A percentile compares a stretch with the other conserved stretches of the same genome.
Evolutionary conservation across 2,329 filamentous ascomycete genomes (phyloP).

Genomic region (Hypoxylon sp.): DNA sequence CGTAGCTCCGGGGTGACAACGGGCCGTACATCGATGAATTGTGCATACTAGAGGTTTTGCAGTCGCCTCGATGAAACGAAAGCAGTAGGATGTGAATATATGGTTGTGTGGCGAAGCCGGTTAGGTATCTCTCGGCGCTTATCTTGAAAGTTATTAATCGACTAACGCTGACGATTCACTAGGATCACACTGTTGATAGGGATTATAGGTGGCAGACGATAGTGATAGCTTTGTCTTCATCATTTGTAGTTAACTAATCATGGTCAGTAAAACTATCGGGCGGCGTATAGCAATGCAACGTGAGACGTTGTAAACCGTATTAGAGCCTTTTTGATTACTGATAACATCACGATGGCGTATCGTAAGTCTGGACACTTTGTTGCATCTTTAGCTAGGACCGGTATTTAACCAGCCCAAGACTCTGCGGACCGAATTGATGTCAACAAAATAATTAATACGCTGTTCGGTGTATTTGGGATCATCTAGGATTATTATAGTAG

Average conservation of each 20-base stretch:
- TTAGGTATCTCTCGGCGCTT: not conserved
- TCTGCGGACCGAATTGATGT: constrained; percentile 37
- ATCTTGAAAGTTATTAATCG: not conserved
- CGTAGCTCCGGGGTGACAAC: not conserved
- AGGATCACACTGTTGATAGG: not conserved
- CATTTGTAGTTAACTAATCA: not conserved
- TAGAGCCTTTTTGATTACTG: not conserved
- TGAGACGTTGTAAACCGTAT: constrained; percentile 11
- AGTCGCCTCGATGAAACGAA: not conserved
- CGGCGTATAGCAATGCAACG: not conserved
- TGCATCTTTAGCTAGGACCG: constrained; percentile 5
- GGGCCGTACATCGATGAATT: not conserved
- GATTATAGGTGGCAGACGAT: not conserved
- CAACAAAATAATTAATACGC: constrained; percentile 19
- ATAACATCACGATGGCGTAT: constrained; percentile 15
- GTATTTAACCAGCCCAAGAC: constrained; percentile 37
- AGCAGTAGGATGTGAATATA: not conserved
- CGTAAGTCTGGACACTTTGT: constrained; percentile 4
- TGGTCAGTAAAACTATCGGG: not conserved
- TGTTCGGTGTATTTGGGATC: constrained; percentile 10
- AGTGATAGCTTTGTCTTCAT: not conserved
- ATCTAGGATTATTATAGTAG: constrained; percentile 15
- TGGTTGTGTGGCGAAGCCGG: not conserved
- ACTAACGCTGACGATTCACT: not conserved
- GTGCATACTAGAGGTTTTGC: not conserved